phyloP scores from a whole-genome alignment of 2,329 filamentous ascomycete species.

The Microcyclospora tardicrescens region DNA sequence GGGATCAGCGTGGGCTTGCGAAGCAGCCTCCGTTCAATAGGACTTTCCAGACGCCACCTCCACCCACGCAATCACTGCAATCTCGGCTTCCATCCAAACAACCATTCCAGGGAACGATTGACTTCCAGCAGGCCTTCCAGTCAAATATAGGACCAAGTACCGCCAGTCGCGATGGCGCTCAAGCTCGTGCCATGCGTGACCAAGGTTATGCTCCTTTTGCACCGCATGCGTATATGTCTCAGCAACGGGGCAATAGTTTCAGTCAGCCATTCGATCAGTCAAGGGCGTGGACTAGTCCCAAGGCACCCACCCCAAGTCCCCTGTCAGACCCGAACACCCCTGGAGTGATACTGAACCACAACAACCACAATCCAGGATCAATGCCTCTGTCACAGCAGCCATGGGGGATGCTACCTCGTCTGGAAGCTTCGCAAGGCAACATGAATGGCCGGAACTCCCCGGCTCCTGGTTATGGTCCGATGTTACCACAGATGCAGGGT shows the following conservation, averaged over 20 bases:
- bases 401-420: slow-evolving; percentile 10
- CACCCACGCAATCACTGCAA: slow-evolving; percentile 3
- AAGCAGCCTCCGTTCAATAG: slow-evolving; percentile 2
- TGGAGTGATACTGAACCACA: slow-evolving; percentile 2
- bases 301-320: slow-evolving; percentile 21
- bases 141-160: slow-evolving; percentile 18
- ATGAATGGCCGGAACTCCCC: slow-evolving; percentile 2
- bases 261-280: slow-evolving; percentile 7
- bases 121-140: slow-evolving; percentile 29
- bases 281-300: slow-evolving; percentile 19
- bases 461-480: slow-evolving; percentile 13
- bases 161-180: slow-evolving; percentile 21
- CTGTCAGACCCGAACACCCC: slow-evolving; percentile 19
- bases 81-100: not conserved
- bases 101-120: slow-evolving; percentile 20
- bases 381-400: slow-evolving; percentile 6
- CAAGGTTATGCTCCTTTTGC: slow-evolving; percentile 14
- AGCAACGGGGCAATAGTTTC: slow-evolving; percentile 1
- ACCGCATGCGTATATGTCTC: not conserved
- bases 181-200: slow-evolving; percentile 22
- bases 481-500: slow-evolving; percentile 19
- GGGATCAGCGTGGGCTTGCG: slow-evolving; percentile 11
- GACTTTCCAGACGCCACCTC: slow-evolving; percentile 8
- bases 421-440: slow-evolving; percentile 2
- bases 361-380: slow-evolving; percentile 8